Evolutionary conservation across 129 eudicot species (phyloP).

Genomic region (Pulicaria dysenterica): DNA sequence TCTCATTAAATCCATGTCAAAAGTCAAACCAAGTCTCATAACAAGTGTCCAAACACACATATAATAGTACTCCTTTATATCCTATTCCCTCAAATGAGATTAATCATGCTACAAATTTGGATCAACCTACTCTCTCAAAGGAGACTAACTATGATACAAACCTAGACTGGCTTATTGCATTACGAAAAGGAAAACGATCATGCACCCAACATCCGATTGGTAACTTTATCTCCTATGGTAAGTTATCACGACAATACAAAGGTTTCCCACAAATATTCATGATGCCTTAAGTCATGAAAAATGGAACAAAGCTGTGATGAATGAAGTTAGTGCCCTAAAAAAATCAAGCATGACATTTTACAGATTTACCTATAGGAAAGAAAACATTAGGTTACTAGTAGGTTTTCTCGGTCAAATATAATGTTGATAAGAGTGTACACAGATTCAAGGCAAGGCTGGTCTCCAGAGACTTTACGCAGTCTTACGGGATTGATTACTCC

Average conservation of each 20-base stretch:
- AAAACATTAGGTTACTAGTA: neutral
- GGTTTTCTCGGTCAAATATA: neutral
- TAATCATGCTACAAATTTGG: no score
- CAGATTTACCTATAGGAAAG: neutral
- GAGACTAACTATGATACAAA: no score
- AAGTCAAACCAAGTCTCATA: no score
- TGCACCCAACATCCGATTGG: neutral
- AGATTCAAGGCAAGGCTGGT: slow-evolving; percentile 5
- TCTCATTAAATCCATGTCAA: no score
- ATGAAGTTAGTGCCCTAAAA: neutral
- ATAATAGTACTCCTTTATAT: no score
- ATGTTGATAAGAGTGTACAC: neutral
- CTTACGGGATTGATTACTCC: neutral
- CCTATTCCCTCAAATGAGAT: no score
- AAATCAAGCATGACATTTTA: neutral
- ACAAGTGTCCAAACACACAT: no score
- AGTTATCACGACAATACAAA: neutral
- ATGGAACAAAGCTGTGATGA: neutral
- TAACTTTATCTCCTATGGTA: neutral
- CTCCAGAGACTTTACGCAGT: neutral
- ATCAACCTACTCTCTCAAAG: no score
- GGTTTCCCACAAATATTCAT: neutral
- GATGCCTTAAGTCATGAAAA: neutral
- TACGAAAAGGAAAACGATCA: neutral
- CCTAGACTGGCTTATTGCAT: neutral